Evolutionary conservation across 2,329 filamentous ascomycete species (phyloP).

Genomic region (Hypoxylon sp.): DNA sequence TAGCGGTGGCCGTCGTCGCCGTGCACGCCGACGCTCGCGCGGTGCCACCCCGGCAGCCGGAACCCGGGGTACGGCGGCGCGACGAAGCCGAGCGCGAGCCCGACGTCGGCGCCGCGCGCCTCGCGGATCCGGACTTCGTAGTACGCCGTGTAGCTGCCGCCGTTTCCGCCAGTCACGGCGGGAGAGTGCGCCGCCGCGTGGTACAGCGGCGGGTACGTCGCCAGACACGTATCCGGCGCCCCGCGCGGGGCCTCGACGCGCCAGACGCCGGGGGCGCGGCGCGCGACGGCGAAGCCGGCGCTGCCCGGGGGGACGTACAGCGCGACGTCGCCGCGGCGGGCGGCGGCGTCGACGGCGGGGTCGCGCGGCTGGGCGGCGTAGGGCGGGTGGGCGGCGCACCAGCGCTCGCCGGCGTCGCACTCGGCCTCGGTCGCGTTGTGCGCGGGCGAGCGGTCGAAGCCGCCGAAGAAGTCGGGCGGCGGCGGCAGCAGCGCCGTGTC

Average conservation of each 20-base stretch:
- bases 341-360: conserved; percentile 52
- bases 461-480: conserved; percentile 71
- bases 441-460: conserved; percentile 69
- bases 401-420: conserved; percentile 69
- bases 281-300: conserved; percentile 56
- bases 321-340: conserved; percentile 60
- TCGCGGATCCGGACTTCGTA: conserved; percentile 71
- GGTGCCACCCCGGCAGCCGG: conserved; percentile 82
- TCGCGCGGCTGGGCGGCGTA: conserved; percentile 60
- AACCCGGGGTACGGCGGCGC: conserved; percentile 80
- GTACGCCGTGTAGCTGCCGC: conserved; percentile 66
- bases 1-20: conserved; percentile 81
- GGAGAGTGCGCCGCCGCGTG: conserved; percentile 66
- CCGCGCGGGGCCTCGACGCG: conserved; percentile 49
- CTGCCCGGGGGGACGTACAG: conserved; percentile 61
- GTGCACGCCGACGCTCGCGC: conserved; percentile 77
- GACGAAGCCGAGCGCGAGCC: conserved; percentile 72
- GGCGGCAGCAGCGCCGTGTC: conserved; percentile 77
- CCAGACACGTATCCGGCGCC: conserved; percentile 69
- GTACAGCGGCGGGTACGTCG: conserved; percentile 75
- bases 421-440: conserved; percentile 73
- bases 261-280: conserved; percentile 61
- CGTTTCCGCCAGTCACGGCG: conserved; percentile 51
- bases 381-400: conserved; percentile 71
- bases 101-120: conserved; percentile 56